Evolutionary conservation across 768 basidiomycete species (phyloP).

Genomic region (Calocybe gangraenosa): DNA sequence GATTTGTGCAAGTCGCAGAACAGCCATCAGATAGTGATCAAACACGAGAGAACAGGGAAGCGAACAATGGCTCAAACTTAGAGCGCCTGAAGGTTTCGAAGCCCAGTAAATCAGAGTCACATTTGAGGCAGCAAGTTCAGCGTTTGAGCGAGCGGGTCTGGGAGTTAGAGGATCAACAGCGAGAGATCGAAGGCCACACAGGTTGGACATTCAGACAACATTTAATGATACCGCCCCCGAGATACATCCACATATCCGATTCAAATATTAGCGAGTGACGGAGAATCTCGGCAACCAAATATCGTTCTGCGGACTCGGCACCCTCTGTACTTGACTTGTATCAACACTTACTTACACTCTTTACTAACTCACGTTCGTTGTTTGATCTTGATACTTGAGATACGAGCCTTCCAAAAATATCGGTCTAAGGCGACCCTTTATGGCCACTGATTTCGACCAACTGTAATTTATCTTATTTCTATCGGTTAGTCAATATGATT

Average conservation of each 20-base stretch:
- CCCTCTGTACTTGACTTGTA: background rate
- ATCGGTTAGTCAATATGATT: no score
- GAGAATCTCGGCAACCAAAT: background rate
- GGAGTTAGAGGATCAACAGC: conserved; percentile 10
- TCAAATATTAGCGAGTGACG: background rate
- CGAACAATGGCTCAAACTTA: background rate
- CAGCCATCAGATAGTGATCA: background rate
- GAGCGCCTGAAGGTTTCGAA: background rate
- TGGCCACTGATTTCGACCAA: no score
- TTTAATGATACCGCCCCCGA: background rate
- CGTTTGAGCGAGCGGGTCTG: conserved; percentile 5
- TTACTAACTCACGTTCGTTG: background rate
- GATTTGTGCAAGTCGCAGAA: background rate
- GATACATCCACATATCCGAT: background rate
- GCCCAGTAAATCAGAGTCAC: background rate
- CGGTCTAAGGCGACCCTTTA: no score
- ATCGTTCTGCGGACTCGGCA: background rate
- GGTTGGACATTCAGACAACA: background rate
- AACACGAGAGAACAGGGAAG: background rate
- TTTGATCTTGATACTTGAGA: no score
- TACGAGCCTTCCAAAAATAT: no score
- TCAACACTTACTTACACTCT: background rate
- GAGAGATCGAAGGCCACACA: background rate
- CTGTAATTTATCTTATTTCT: no score
- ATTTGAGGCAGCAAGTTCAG: conserved; percentile 3